Conservation (phyloP, 1,139 yeast genomes). For the Protomyces arabidopsidicola region DNA sequence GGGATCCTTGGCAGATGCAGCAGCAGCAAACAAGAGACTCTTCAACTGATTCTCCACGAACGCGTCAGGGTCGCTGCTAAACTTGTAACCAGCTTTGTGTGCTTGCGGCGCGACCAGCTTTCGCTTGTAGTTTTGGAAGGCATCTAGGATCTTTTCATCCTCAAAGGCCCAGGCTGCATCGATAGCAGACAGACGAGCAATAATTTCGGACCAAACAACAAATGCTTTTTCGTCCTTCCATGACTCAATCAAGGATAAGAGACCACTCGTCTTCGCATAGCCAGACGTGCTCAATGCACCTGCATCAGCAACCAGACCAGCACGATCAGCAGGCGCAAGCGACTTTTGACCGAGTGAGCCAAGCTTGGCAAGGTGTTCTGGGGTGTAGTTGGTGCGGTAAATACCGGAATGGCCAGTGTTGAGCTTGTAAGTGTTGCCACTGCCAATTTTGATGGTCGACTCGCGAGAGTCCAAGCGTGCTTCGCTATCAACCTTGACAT, state of each 20-base stretch:
- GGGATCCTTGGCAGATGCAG: conserved; percentile 58
- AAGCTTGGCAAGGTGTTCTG: conserved; percentile 66
- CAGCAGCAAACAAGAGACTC: conserved; percentile 63
- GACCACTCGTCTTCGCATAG: conserved; percentile 59
- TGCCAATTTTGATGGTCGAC: conserved; percentile 40
- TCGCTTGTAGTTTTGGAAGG: conserved; percentile 56
- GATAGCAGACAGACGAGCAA: conserved; percentile 52
- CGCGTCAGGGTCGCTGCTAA: conserved; percentile 58
- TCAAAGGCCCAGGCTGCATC: conserved; percentile 69
- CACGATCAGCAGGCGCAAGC: conserved; percentile 75
- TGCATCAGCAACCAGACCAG: conserved; percentile 80
- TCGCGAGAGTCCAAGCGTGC: conserved; percentile 54
- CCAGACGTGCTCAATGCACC: conserved; percentile 70
- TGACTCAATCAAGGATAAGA: conserved; percentile 58
- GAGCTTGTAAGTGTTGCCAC: conserved; percentile 62
- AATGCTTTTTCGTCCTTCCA: conserved; percentile 67
- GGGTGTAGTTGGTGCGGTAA: conserved; percentile 71
- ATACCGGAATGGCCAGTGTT: conserved; percentile 81
- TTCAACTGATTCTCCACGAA: conserved; percentile 67
- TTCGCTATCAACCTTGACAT: conserved; percentile 39
- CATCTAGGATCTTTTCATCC: conserved; percentile 51
- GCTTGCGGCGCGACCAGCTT: conserved; percentile 59
- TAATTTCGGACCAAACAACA: conserved; percentile 75
- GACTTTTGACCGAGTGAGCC: conserved; percentile 52
- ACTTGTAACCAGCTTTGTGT: conserved; percentile 63